Evolutionary conservation across 306 rosid species (phyloP), one percentile per base, ranked within the genome.

Genomic region (Cucurbita maxima): DNA sequence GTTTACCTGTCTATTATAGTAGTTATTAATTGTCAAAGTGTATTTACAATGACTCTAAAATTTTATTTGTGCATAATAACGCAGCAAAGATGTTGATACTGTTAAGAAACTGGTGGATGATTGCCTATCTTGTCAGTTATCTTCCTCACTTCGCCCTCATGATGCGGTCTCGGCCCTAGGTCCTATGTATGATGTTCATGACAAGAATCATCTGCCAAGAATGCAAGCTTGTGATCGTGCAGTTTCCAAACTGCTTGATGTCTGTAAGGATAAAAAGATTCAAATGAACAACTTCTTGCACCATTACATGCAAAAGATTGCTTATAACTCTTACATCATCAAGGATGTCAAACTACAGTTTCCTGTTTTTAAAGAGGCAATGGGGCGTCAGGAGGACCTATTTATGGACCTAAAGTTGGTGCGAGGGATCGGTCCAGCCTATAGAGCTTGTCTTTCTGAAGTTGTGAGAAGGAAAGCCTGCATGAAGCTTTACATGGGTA

Each of bases 161-260:
- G 99, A 95, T 88, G 99, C 99, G 1, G 99, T 95, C 78, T 95
- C 99, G 11, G 99, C 99, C 80, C 76, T 95, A 85, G 99, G 99
- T 77, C 99, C 96, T 67, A 95, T 95, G 97, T 95, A 95, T 73
- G 96, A 95, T 78, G 91, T 95, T 76, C 99, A 95, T 79, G 92
- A 91, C 79, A 89, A 88, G 76, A 88, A 45, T 79, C 96, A 95
- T 84, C 69, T 95, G 83, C 96, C 96, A 64, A 91, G 72, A 85
- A 88, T 95, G 99, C 82, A 81, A 86, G 85, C 87, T 77, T 91
- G 91, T 86, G 96, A 95, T 72, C 85, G 41, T 61, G 81, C 90
- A 69, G 81, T 95, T 79, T 84, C 96, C 53, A 83, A 88, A 81
- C 90, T 95, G 37, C 88, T 91, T 30, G 88, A 91, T 34, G 61